Conservation (phyloP, 768 basidiomycete genomes). For the Inosperma sp. region DNA sequence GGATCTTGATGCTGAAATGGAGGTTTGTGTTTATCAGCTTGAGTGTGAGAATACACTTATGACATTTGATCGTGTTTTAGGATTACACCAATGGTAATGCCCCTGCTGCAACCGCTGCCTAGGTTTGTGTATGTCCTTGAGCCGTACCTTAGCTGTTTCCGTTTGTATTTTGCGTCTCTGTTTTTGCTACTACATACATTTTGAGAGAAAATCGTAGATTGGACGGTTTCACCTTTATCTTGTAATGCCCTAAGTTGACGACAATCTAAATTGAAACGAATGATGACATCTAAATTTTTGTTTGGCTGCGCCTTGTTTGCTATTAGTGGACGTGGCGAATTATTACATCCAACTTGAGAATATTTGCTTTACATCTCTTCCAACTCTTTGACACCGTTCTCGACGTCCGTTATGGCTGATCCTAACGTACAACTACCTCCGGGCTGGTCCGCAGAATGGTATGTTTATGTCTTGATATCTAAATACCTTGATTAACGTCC, state of each 20-base stretch:
- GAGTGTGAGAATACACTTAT: not conserved
- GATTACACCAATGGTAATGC: conserved; percentile 64
- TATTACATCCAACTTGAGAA: conserved; percentile 3
- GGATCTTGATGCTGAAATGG: conserved; percentile 97
- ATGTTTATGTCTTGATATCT: conserved; percentile 20
- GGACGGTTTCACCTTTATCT: not conserved
- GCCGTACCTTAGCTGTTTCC: conserved; percentile 7
- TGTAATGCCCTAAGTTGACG: not conserved
- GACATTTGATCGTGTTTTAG: conserved; percentile 37
- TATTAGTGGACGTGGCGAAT: conserved; percentile 23
- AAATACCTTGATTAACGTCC: conserved; percentile 17
- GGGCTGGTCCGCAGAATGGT: conserved; percentile 95
- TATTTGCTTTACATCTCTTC: conserved; percentile 14
- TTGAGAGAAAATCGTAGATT: not conserved
- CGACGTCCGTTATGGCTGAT: conserved; percentile 39
- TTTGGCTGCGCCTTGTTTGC: conserved; percentile 26
- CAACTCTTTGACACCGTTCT: conserved; percentile 14
- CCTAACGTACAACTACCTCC: conserved; percentile 71
- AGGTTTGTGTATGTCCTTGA: conserved; percentile 21
- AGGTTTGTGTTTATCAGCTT: conserved; percentile 44
- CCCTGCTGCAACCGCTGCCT: conserved; percentile 39
- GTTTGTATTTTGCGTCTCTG: conserved; percentile 5
- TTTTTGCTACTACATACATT: not conserved
- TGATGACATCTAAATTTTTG: conserved; percentile 4
- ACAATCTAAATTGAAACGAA: not conserved